Evolutionary conservation across 352 stramenopile species (phyloP).

Genomic region (Phytophthora colocasiae): DNA sequence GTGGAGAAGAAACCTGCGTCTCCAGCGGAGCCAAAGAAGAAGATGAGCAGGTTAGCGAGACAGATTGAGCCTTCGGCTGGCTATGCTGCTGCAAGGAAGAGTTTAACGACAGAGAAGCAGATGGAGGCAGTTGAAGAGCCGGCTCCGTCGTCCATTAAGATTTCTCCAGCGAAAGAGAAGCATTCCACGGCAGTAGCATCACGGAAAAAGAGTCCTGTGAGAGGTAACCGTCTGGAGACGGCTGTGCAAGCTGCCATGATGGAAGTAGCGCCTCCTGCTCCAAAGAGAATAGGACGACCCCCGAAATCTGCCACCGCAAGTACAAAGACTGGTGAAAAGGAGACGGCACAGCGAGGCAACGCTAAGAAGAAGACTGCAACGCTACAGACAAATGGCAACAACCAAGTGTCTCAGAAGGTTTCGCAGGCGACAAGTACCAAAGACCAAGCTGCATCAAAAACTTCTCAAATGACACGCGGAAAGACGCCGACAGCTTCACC

Average conservation of each 20-base stretch:
- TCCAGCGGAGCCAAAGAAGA: slow-evolving; percentile 6
- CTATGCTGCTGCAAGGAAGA: slow-evolving; percentile 24
- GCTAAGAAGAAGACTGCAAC: slow-evolving; percentile 2
- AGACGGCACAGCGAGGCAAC: slow-evolving; percentile 3
- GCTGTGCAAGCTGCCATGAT: slow-evolving; percentile 18
- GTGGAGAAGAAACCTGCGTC: background rate
- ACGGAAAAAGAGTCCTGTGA: slow-evolving; percentile 1
- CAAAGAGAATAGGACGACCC: slow-evolving; percentile 18
- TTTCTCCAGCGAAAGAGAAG: slow-evolving; percentile 5
- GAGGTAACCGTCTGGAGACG: slow-evolving; percentile 1
- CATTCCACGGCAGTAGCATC: background rate
- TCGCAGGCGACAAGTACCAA: too few relatives aligned
- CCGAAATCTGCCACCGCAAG: slow-evolving; percentile 10
- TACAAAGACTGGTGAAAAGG: slow-evolving; percentile 1
- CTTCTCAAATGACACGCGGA: too few relatives aligned
- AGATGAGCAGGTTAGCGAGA: background rate
- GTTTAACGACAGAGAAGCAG: slow-evolving; percentile 1
- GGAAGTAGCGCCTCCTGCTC: slow-evolving; percentile 5
- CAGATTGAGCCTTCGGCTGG: slow-evolving; percentile 11
- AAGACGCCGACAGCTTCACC: too few relatives aligned
- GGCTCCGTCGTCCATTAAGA: background rate
- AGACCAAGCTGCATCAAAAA: too few relatives aligned
- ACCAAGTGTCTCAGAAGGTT: too few relatives aligned
- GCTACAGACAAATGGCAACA: background rate
- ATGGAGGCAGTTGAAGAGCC: background rate